Conservation (phyloP, 208 protist species). For the Wallacemonas sp. region DNA sequence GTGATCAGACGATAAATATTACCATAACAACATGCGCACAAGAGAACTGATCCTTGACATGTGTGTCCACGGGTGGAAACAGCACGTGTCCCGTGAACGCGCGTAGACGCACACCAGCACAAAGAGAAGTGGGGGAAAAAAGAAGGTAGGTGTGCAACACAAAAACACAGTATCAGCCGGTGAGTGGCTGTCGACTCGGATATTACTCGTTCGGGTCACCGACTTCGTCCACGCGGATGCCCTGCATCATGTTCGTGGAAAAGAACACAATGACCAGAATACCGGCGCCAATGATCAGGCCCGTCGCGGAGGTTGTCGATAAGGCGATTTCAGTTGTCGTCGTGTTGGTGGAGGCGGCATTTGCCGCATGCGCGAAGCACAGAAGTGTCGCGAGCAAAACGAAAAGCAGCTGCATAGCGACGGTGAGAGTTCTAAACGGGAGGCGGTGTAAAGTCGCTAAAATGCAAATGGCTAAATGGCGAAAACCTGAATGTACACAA, state of each 20-base stretch:
- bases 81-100: no score
- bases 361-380: conserved; percentile 7
- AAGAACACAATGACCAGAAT: conserved; percentile 69
- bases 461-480: no score
- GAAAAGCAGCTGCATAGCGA: conserved; percentile 21
- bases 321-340: conserved; percentile 52
- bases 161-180: no score
- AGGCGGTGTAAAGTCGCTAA: no score
- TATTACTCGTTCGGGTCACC: conserved; percentile 21
- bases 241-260: conserved; percentile 71
- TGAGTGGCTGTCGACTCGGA: no score
- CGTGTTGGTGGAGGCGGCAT: conserved; percentile 15
- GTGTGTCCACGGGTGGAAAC: no score
- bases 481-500: no score
- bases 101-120: no score
- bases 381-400: conserved; percentile 18
- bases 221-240: conserved; percentile 74
- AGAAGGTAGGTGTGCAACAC: no score
- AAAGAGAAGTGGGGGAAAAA: no score
- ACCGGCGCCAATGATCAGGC: conserved; percentile 59
- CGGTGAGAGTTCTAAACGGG: neutral
- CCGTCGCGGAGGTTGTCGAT: conserved; percentile 61
- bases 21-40: no score
- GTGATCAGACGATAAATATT: neutral
- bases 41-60: no score